phyloP scores from a whole-genome alignment of 75 land plant genomes.

The Pinus albicaulis region DNA sequence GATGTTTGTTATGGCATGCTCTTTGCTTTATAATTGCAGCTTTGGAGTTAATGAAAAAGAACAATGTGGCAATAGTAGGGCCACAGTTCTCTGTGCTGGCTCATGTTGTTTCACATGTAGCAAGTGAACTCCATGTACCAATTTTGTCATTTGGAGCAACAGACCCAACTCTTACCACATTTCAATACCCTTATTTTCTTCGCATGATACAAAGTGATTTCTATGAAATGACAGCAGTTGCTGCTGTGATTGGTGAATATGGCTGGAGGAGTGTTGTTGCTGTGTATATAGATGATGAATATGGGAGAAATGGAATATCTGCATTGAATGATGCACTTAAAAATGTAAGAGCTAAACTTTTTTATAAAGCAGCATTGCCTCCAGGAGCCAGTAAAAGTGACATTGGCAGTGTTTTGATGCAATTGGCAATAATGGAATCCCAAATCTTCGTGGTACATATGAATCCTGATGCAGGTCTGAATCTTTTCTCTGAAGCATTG shows the following conservation, averaged over 20 bases:
- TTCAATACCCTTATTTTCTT: slow-evolving; percentile 65
- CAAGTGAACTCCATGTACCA: slow-evolving; percentile 66
- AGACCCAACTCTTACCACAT: slow-evolving; percentile 66
- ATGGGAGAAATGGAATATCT: slow-evolving; percentile 72
- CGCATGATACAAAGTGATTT: slow-evolving; percentile 69
- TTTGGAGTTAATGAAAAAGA: slow-evolving; percentile 56
- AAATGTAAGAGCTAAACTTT: slow-evolving; percentile 39
- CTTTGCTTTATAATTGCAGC: slow-evolving; percentile 30
- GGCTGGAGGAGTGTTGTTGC: slow-evolving; percentile 78
- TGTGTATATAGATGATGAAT: slow-evolving; percentile 78
- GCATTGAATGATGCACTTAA: slow-evolving; percentile 63
- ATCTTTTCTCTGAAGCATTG: slow-evolving; percentile 50
- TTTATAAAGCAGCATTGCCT: slow-evolving; percentile 55
- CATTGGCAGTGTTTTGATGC: slow-evolving; percentile 35
- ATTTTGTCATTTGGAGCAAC: slow-evolving; percentile 71
- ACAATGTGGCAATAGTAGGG: slow-evolving; percentile 61
- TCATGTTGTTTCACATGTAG: slow-evolving; percentile 65
- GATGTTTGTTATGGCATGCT: background rate
- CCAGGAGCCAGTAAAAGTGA: slow-evolving; percentile 10
- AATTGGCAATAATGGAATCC: slow-evolving; percentile 59
- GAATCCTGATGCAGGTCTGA: slow-evolving; percentile 60
- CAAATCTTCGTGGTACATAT: slow-evolving; percentile 74
- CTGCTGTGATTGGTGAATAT: slow-evolving; percentile 47
- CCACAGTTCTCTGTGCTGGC: slow-evolving; percentile 75
- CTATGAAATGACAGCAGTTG: slow-evolving; percentile 72